These are phyloP conservation scores for Diplodia mutila DNA, from an alignment of 2,329 filamentous ascomycete species.

Conservation along the genomic window DNA sequence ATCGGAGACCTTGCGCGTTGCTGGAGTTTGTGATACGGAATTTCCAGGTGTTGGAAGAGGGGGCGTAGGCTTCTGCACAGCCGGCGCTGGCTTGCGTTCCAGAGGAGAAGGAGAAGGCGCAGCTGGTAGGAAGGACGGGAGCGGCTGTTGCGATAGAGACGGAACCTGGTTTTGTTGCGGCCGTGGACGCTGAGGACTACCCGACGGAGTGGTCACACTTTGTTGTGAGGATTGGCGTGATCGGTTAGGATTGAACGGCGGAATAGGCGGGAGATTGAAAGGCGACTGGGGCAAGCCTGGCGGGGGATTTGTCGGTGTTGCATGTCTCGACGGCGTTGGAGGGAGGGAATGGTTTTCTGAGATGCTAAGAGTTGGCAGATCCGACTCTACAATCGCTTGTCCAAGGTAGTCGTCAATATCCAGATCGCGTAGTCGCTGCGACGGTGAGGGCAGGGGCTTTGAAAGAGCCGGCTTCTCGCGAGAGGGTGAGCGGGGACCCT, in stretches of 20 bases:
- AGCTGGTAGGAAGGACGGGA: slow-evolving; percentile 33
- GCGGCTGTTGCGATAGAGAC: slow-evolving; percentile 38
- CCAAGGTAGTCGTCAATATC: slow-evolving; percentile 22
- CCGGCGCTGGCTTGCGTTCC: slow-evolving; percentile 8
- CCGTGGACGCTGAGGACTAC: slow-evolving; percentile 2
- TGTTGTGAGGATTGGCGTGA: slow-evolving; percentile 28
- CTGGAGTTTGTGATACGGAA: not conserved
- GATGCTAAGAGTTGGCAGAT: not conserved
- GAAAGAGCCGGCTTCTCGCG: slow-evolving; percentile 27
- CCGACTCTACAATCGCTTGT: slow-evolving; percentile 2
- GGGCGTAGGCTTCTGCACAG: slow-evolving; percentile 7
- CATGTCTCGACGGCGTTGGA: slow-evolving; percentile 10
- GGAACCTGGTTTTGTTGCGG: slow-evolving; percentile 26
- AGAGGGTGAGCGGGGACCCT: slow-evolving; percentile 36
- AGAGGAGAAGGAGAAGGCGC: not conserved
- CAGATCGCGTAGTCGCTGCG: not conserved
- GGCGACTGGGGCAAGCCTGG: not conserved
- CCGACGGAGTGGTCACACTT: not conserved
- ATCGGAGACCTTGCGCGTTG: slow-evolving; percentile 22
- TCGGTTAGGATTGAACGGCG: slow-evolving; percentile 37
- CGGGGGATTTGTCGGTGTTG: slow-evolving; percentile 4
- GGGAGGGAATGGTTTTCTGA: not conserved
- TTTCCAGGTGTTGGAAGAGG: not conserved
- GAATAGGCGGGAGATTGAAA: slow-evolving; percentile 37
- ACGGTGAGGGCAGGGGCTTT: slow-evolving; percentile 14